phyloP scores from a whole-genome alignment of 2,329 filamentous ascomycete genomes.

The Pseudocercospora cruenta region DNA sequence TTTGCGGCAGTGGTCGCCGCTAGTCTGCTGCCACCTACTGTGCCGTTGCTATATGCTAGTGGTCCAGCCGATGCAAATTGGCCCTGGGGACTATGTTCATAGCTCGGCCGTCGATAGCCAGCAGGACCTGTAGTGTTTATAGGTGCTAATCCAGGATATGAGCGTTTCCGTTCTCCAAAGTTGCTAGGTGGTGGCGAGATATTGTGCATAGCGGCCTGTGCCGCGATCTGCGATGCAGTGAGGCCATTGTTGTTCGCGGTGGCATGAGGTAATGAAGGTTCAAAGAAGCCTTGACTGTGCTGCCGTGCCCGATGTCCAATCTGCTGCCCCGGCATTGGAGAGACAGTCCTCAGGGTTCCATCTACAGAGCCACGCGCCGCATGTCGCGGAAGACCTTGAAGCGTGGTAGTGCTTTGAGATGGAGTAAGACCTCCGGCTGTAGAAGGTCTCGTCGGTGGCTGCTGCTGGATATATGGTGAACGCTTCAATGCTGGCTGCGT shows the following conservation, averaged over 20 bases:
- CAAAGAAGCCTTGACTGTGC: slow-evolving; percentile 75
- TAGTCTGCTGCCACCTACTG: slow-evolving; percentile 62
- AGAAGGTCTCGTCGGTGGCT: slow-evolving; percentile 34
- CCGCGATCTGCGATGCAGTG: slow-evolving; percentile 76
- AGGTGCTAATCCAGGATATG: slow-evolving; percentile 70
- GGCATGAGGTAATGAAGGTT: slow-evolving; percentile 66
- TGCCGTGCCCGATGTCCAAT: slow-evolving; percentile 65
- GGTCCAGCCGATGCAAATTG: slow-evolving; percentile 29
- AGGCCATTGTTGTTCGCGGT: slow-evolving; percentile 43
- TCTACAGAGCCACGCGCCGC: slow-evolving; percentile 40
- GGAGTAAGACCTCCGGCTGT: slow-evolving; percentile 39
- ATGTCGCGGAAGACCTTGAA: slow-evolving; percentile 42
- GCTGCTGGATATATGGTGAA: slow-evolving; percentile 43
- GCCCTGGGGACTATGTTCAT: slow-evolving; percentile 38
- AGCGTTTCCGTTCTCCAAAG: slow-evolving; percentile 62
- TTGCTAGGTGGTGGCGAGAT: slow-evolving; percentile 34
- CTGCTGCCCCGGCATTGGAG: slow-evolving; percentile 36
- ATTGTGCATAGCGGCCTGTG: slow-evolving; percentile 72
- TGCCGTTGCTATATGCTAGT: slow-evolving; percentile 61
- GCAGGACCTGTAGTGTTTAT: slow-evolving; percentile 39
- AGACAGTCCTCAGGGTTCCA: slow-evolving; percentile 33
- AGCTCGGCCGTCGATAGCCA: slow-evolving; percentile 32
- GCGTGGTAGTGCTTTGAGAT: slow-evolving; percentile 36
- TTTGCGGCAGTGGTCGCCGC: slow-evolving; percentile 74
- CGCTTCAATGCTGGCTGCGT: slow-evolving; percentile 40